Percentiles rank a stretch among this genome's conserved stretches.
These are phyloP conservation scores for Pyrus hybrid DNA, from an alignment of 331 rosid genomes.

Conservation along the genomic window DNA sequence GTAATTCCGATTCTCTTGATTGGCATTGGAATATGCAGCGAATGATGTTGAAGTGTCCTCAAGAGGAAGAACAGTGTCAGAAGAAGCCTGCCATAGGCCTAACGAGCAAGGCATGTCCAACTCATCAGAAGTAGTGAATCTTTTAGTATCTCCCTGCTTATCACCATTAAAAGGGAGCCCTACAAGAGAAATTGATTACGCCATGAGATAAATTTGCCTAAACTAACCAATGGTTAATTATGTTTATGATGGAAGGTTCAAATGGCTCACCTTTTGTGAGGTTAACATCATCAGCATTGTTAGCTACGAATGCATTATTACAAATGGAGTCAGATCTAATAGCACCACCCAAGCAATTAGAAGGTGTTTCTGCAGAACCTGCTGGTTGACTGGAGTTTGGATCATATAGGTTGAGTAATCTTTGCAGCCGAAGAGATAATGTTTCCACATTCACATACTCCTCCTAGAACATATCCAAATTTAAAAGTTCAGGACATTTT, in stretches of 20 bases:
- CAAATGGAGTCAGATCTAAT: not conserved
- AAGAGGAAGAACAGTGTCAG: conserved; percentile 6
- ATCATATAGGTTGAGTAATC: not conserved
- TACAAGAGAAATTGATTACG: not conserved
- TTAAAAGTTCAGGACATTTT: not conserved
- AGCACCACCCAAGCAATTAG: not conserved
- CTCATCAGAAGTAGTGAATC: not conserved
- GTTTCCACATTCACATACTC: conserved; percentile 36
- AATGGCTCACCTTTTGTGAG: not conserved
- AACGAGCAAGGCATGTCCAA: not conserved
- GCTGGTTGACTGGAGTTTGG: not conserved
- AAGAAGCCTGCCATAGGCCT: not conserved
- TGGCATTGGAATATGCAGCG: conserved; percentile 6
- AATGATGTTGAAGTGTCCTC: conserved; percentile 8
- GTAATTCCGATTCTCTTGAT: conserved; percentile 10
- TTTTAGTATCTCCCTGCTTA: conserved; percentile 6
- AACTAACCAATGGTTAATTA: not conserved
- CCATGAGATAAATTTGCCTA: not conserved
- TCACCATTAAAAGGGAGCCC: not conserved
- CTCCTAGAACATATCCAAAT: conserved; percentile 18
- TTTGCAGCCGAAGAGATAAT: conserved; percentile 11
- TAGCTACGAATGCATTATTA: not conserved
- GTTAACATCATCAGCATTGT: not conserved
- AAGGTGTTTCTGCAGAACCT: not conserved
- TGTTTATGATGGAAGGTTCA: not conserved